phyloP scores from a whole-genome alignment of 352 stramenopile species.

The Phytophthora capsici region DNA sequence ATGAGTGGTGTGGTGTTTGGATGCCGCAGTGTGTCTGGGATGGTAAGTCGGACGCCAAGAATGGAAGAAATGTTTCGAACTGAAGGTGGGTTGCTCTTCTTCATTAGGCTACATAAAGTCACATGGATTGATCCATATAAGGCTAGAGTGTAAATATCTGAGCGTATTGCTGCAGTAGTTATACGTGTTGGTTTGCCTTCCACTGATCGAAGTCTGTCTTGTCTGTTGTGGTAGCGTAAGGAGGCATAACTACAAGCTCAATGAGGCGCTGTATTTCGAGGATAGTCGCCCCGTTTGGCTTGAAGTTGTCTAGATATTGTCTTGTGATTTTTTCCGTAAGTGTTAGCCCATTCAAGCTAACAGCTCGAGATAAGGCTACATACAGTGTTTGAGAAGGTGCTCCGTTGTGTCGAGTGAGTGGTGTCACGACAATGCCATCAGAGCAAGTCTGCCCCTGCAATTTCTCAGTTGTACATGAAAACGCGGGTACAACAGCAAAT shows the following conservation, averaged over 20 bases:
- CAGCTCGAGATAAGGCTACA: not conserved
- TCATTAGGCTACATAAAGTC: no score
- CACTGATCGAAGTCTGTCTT: no score
- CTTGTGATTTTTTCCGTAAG: not conserved
- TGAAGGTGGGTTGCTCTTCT: no score
- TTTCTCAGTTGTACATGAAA: slow-evolving; percentile 36
- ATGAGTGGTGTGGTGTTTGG: no score
- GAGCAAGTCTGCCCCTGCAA: slow-evolving; percentile 35
- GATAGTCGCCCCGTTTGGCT: not conserved
- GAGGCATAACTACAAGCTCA: not conserved
- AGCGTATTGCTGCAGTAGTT: no score
- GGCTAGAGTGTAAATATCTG: no score
- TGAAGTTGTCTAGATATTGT: not conserved
- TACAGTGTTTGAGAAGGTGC: not conserved
- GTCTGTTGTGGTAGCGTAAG: not conserved
- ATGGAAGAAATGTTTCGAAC: no score
- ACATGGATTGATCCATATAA: no score
- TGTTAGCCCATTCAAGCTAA: not conserved
- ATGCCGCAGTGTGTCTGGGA: no score
- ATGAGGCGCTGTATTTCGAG: not conserved
- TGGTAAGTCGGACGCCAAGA: no score
- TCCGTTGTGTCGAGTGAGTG: not conserved
- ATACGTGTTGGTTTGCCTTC: no score
- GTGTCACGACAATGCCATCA: slow-evolving; percentile 26
- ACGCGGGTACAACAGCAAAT: slow-evolving; percentile 29